Conservation (phyloP, 257 asterid species). For the Nicotiana knightiana region DNA sequence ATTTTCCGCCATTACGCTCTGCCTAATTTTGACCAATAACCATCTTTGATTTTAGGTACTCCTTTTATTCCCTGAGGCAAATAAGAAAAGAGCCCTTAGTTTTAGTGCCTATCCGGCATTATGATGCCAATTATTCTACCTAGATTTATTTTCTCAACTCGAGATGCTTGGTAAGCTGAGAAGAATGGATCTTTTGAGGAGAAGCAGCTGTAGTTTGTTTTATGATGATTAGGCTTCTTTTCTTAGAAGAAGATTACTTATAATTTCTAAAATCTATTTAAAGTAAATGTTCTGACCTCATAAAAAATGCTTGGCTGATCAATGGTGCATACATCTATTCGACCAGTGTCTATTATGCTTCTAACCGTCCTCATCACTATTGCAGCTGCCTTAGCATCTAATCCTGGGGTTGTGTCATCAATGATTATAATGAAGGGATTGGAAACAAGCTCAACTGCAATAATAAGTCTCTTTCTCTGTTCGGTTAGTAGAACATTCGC, state of each 20-base stretch:
- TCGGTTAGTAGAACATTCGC: conserved; percentile 49
- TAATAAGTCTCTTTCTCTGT: conserved; percentile 53
- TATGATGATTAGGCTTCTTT: neutral
- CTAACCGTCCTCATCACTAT: conserved; percentile 59
- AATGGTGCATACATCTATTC: conserved; percentile 63
- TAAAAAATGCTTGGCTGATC: conserved; percentile 66
- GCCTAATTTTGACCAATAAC: neutral
- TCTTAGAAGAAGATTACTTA: neutral
- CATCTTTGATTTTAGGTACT: conserved; percentile 39
- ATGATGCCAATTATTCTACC: neutral
- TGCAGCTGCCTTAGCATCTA: conserved; percentile 61
- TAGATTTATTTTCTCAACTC: conserved; percentile 20
- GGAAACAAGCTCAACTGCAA: conserved; percentile 62
- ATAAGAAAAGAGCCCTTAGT: neutral
- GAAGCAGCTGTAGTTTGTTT: conserved; percentile 34
- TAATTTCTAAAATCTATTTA: neutral
- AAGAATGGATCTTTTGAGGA: conserved; percentile 49
- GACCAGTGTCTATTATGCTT: conserved; percentile 54
- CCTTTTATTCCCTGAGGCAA: conserved; percentile 21
- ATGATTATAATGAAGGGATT: conserved; percentile 56
- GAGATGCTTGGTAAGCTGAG: conserved; percentile 40
- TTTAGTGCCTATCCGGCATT: neutral
- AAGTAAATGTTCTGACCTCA: conserved; percentile 28
- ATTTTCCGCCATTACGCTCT: too few species aligned
- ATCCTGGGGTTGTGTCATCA: conserved; percentile 64